These are phyloP conservation scores for Mrakia gelida DNA, from an alignment of 768 basidiomycete species.

Conservation along the genomic window DNA sequence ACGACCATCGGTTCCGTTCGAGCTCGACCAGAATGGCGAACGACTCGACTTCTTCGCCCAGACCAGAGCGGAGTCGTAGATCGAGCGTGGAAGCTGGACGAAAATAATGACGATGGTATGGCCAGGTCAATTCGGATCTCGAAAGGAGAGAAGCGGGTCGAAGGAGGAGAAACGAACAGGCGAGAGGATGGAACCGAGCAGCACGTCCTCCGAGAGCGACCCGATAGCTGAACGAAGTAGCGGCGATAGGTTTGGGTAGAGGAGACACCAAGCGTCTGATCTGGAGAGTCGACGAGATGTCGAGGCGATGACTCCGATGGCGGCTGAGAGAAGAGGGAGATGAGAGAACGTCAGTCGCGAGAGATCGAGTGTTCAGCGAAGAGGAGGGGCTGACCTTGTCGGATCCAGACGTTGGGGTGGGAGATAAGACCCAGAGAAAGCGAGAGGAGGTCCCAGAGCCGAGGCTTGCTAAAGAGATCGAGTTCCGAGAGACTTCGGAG, in stretches of 20 bases:
- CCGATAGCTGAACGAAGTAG: constrained; percentile 78
- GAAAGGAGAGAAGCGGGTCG: not conserved
- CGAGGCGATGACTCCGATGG: constrained; percentile 81
- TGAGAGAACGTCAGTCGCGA: not conserved
- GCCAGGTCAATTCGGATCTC: not conserved
- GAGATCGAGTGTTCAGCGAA: constrained; percentile 38
- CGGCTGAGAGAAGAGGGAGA: constrained; percentile 51
- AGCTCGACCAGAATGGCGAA: constrained; percentile 64
- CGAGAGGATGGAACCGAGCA: constrained; percentile 71
- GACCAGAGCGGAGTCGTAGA: constrained; percentile 76
- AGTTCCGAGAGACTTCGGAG: constrained; percentile 85
- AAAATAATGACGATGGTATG: not conserved
- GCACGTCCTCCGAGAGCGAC: constrained; percentile 63
- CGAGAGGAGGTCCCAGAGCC: constrained; percentile 95
- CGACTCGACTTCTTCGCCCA: constrained; percentile 86
- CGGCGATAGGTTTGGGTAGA: constrained; percentile 85
- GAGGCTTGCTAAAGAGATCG: constrained; percentile 74
- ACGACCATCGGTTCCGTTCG: not conserved
- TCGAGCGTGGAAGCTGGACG: constrained; percentile 57
- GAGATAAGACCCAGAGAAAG: constrained; percentile 82
- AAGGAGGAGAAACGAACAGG: constrained; percentile 56
- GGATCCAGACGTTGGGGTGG: constrained; percentile 93
- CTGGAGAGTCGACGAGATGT: constrained; percentile 73
- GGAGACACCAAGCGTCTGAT: constrained; percentile 94
- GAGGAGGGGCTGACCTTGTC: constrained; percentile 59